A percentile compares a stretch with the other conserved stretches of the same genome.
These are phyloP conservation scores for Aspergillus sp. DNA, from an alignment of 2,329 filamentous ascomycete genomes.

Conservation along the genomic window DNA sequence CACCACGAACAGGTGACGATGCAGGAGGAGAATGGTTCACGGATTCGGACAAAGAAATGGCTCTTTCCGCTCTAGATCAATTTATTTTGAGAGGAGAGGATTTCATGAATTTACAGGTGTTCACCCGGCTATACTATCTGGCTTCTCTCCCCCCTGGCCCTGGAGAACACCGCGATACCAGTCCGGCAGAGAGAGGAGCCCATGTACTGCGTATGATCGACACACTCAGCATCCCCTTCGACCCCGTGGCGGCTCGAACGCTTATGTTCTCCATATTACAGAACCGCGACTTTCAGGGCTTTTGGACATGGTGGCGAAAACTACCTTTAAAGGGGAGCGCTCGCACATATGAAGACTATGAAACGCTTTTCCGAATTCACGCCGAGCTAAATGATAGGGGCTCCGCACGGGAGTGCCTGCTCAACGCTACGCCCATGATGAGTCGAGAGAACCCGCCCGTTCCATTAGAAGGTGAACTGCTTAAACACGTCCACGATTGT, in stretches of 20 bases:
- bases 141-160: conserved; percentile 34
- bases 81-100: conserved; percentile 43
- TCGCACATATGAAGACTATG: conserved; percentile 58
- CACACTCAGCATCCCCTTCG: conserved; percentile 29
- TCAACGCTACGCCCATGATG: conserved; percentile 62
- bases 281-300: conserved; percentile 53
- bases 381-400: conserved; percentile 45
- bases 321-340: conserved; percentile 51
- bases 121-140: conserved; percentile 44
- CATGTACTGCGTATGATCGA: conserved; percentile 31
- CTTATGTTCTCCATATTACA: conserved; percentile 37
- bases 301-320: conserved; percentile 63
- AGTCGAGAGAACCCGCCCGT: conserved; percentile 54
- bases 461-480: conserved; percentile 44
- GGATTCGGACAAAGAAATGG: conserved; percentile 33
- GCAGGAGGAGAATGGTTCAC: conserved; percentile 18
- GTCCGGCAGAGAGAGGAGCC: background rate
- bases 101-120: conserved; percentile 47
- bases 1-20: conserved; percentile 17
- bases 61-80: conserved; percentile 42
- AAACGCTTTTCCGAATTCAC: conserved; percentile 52
- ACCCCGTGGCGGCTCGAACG: conserved; percentile 26
- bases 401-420: conserved; percentile 49
- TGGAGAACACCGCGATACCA: conserved; percentile 30
- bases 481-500: conserved; percentile 53